Conservation (phyloP, 768 basidiomycete species). For the Pulveroboletus sp. region DNA sequence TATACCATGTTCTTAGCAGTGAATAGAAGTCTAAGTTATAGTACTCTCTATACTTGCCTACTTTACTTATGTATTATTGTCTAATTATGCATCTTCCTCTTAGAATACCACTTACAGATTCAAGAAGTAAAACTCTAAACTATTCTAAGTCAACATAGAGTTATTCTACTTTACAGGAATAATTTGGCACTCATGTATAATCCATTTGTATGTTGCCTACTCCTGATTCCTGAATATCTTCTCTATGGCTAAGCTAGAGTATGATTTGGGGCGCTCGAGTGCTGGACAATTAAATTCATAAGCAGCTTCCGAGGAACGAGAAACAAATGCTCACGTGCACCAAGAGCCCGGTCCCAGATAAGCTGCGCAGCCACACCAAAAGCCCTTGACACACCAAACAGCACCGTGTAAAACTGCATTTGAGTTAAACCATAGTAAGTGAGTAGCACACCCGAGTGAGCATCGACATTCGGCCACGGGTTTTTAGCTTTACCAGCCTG, state of each 20-base stretch:
- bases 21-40: no score
- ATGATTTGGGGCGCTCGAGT: conserved; percentile 88
- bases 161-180: background rate
- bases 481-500: conserved; percentile 91
- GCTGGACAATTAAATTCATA: conserved; percentile 36
- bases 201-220: conserved; percentile 2
- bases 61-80: no score
- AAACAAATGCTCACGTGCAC: conserved; percentile 64
- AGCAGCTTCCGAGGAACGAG: background rate
- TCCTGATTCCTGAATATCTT: conserved; percentile 60
- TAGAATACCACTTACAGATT: no score
- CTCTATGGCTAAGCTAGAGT: conserved; percentile 74
- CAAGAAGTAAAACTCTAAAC: no score
- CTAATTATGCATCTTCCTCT: no score
- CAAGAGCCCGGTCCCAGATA: conserved; percentile 91
- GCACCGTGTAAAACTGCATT: conserved; percentile 96
- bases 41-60: no score
- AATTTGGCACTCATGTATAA: background rate
- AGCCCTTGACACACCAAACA: conserved; percentile 95
- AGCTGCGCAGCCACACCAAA: conserved; percentile 86
- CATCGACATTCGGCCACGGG: conserved; percentile 96
- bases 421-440: conserved; percentile 82
- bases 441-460: conserved; percentile 88
- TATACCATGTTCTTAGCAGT: no score
- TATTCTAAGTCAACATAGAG: no score